Conservation (phyloP, 257 asterid genomes). For the Thymus mandschuricus region DNA sequence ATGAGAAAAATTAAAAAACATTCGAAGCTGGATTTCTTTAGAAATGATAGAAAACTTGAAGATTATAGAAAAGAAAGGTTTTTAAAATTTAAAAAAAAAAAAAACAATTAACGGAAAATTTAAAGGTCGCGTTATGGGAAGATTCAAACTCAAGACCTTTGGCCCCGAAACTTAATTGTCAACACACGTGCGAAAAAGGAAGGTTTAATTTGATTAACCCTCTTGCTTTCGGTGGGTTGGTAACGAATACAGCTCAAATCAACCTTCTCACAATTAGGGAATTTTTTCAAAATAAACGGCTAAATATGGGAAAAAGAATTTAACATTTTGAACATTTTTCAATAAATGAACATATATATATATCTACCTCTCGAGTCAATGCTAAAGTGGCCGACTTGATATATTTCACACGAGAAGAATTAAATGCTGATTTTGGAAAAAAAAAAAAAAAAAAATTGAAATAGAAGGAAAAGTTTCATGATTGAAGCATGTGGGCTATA, state of each 20-base stretch:
- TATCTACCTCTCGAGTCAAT: background rate
- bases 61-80: background rate
- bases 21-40: background rate
- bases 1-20: background rate
- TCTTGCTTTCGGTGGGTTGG: constrained; percentile 37
- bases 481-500: constrained; percentile 24
- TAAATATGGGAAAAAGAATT: background rate
- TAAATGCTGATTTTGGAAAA: background rate
- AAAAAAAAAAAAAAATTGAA: background rate
- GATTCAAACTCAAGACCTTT: no score
- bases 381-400: constrained; percentile 8
- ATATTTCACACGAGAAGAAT: background rate
- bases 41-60: background rate
- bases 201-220: no score
- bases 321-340: background rate
- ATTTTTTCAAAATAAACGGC: constrained; percentile 38
- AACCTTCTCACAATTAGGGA: background rate
- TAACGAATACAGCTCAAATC: constrained; percentile 4
- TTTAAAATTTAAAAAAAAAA: no score
- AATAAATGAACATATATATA: background rate
- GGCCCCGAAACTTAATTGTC: no score
- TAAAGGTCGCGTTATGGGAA: no score
- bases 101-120: no score
- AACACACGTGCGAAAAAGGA: no score
- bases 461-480: background rate